Percentiles rank a stretch among this genome's conserved stretches.
Conservation (phyloP, 257 asterid genomes). For the Dorcoceras hygrometricum region DNA sequence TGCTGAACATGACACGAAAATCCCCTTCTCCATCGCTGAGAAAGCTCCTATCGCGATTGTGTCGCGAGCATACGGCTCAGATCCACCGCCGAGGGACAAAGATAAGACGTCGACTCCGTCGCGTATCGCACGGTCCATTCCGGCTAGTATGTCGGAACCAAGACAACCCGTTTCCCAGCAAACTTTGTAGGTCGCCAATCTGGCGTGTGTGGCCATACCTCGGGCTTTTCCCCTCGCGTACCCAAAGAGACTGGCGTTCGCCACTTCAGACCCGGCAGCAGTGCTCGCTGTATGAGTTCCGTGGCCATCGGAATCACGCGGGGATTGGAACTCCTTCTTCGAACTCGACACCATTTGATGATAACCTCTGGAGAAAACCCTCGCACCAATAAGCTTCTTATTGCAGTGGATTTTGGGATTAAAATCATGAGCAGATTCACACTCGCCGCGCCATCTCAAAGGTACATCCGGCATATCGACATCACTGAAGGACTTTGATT, state of each 20-base stretch:
- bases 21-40: slow-evolving; percentile 69
- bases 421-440: slow-evolving; percentile 37
- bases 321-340: slow-evolving; percentile 33
- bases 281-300: slow-evolving; percentile 74
- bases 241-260: slow-evolving; percentile 54
- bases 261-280: slow-evolving; percentile 52
- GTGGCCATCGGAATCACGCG: slow-evolving; percentile 69
- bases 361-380: slow-evolving; percentile 40
- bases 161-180: slow-evolving; percentile 56
- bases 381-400: slow-evolving; percentile 46
- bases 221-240: slow-evolving; percentile 58
- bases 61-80: slow-evolving; percentile 39
- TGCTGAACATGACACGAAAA: slow-evolving; percentile 59
- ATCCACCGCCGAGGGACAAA: slow-evolving; percentile 55
- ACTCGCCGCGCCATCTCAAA: slow-evolving; percentile 43
- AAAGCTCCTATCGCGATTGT: slow-evolving; percentile 53
- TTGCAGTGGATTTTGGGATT: slow-evolving; percentile 43
- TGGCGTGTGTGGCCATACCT: slow-evolving; percentile 68
- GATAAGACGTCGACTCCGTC: slow-evolving; percentile 74
- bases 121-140: slow-evolving; percentile 54
- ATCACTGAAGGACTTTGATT: slow-evolving; percentile 38
- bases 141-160: slow-evolving; percentile 64
- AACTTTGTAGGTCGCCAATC: slow-evolving; percentile 61
- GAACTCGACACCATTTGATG: slow-evolving; percentile 23
- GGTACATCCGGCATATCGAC: slow-evolving; percentile 34